Base-by-base conservation (phyloP, 192 early-diverging fungal genomes). In the Kickxella alabastrina region DNA sequence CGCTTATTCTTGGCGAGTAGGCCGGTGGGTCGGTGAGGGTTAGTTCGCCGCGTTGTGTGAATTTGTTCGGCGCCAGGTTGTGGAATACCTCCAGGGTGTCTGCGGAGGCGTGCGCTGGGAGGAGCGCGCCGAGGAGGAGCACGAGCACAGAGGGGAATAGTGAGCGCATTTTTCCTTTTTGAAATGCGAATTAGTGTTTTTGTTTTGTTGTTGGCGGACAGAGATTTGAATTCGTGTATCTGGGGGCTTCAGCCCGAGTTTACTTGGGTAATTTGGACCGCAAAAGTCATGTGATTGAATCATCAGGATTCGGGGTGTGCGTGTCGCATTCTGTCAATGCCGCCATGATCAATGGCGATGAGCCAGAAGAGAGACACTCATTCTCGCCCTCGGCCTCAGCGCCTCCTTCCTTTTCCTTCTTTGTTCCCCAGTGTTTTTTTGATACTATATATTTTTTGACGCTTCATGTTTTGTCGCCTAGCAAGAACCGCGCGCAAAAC, bases 31-130 rank as follows among this genome's bases (percentile, higher is more conserved):
- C 45, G 26, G 37, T 17, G 0, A 66, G n/a, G n/a, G 49, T 49
- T 5, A 74, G 41, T 41, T 74, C 63, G 25, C 70, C 70, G 42
- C 70, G 70, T 55, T 62, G 70, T 1, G 57, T 47, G 27, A 50
- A 74, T 7, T 61, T 23, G 10, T 21, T 23, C 10, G 53, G 36
- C 14, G 29, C 44, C 4, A 29, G 43, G 36, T 62, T 60, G 39
- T 74, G 53, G 37, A 57, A 74, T 4, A 74, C 70, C 23, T 54
- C 42, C n/a, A 66, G 57, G 12, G 52, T 59, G 31, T 74, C 59
- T 27, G 27, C 14, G 22, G 23, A 17, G 23, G 23, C 32, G 31
- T 18, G 19, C 10, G 27, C 32, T 9, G 32, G 21, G 13, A 6
- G 8, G 51, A 53, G 40, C 12, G 28, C 13, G 28, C 40, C 23